These are phyloP conservation scores for Thielaviopsis punctulata DNA, from an alignment of 2,329 filamentous ascomycete species.

Conservation along the genomic window DNA sequence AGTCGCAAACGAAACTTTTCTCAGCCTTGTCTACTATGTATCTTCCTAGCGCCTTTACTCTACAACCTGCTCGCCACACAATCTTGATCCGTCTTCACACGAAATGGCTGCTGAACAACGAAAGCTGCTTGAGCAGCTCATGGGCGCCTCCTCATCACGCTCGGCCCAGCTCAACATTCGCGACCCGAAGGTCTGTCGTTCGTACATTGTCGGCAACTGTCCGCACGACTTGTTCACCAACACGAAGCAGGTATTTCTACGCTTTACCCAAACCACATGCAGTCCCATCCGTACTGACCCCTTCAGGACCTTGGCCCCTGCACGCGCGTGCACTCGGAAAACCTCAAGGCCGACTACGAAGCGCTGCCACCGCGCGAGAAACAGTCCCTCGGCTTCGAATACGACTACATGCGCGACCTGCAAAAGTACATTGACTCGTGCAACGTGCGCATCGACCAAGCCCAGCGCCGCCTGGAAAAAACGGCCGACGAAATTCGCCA, in stretches of 20 bases:
- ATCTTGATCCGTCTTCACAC: background rate
- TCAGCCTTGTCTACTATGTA: too few relatives aligned
- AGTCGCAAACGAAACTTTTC: slow-evolving; percentile 3
- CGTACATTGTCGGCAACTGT: slow-evolving; percentile 83
- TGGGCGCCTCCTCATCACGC: slow-evolving; percentile 60
- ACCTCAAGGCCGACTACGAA: slow-evolving; percentile 79
- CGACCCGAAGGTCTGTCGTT: slow-evolving; percentile 86
- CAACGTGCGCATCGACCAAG: slow-evolving; percentile 79
- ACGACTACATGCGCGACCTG: slow-evolving; percentile 91
- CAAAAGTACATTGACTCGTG: slow-evolving; percentile 95
- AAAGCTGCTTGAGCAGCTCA: slow-evolving; percentile 94
- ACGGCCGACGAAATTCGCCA: slow-evolving; percentile 94
- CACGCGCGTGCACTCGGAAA: slow-evolving; percentile 73
- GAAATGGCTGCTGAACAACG: slow-evolving; percentile 91
- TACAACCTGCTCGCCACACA: too few relatives aligned
- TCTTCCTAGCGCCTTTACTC: too few relatives aligned
- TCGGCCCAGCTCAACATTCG: slow-evolving; percentile 71
- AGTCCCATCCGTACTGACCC: background rate
- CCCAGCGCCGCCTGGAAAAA: slow-evolving; percentile 84
- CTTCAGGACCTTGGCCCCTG: slow-evolving; percentile 64
- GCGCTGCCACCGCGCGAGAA: slow-evolving; percentile 52
- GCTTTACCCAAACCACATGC: background rate
- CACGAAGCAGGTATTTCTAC: slow-evolving; percentile 52
- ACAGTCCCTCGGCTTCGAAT: slow-evolving; percentile 75
- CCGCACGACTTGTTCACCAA: slow-evolving; percentile 99